Evolutionary conservation across 495 filamentous ascomycete genomes (phyloP).

Genomic region (Geopyxis carbonaria): DNA sequence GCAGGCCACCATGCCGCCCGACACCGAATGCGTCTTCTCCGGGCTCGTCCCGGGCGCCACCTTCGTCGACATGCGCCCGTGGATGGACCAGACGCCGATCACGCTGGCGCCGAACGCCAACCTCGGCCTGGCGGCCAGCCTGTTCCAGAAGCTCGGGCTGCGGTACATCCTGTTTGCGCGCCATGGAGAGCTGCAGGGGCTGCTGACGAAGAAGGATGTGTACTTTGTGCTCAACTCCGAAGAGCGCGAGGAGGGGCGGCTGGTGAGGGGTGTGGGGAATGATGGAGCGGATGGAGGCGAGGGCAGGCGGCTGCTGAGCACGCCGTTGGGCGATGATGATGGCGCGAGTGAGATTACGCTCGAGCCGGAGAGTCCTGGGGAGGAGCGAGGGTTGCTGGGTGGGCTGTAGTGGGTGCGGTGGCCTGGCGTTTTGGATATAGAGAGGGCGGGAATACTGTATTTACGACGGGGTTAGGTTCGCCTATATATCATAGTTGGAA

Average conservation of each 20-base stretch:
- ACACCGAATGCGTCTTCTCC: constrained; percentile 67
- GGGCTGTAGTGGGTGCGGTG: neutral
- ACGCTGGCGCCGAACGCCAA: constrained; percentile 60
- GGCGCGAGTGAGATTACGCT: constrained; percentile 2
- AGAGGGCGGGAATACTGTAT: no score
- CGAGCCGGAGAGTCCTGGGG: neutral
- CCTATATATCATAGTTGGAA: no score
- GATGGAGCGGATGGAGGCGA: constrained; percentile 5
- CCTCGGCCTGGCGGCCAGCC: constrained; percentile 63
- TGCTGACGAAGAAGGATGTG: constrained; percentile 97
- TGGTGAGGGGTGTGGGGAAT: constrained; percentile 8
- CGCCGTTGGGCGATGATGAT: constrained; percentile 9
- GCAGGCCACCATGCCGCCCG: constrained; percentile 38
- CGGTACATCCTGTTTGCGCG: constrained; percentile 80
- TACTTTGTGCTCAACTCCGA: constrained; percentile 79
- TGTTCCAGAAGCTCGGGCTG: constrained; percentile 87
- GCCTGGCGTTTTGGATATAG: no score
- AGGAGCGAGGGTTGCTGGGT: constrained; percentile 1
- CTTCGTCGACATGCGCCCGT: constrained; percentile 73
- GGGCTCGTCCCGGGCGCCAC: constrained; percentile 41
- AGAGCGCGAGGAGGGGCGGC: constrained; percentile 34
- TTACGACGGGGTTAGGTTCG: no score
- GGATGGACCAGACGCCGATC: constrained; percentile 97
- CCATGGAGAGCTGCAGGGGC: constrained; percentile 59
- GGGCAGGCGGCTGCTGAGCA: constrained; percentile 8